Conservation (phyloP, 306 rosid genomes). For the Sesbania bispinosa region DNA sequence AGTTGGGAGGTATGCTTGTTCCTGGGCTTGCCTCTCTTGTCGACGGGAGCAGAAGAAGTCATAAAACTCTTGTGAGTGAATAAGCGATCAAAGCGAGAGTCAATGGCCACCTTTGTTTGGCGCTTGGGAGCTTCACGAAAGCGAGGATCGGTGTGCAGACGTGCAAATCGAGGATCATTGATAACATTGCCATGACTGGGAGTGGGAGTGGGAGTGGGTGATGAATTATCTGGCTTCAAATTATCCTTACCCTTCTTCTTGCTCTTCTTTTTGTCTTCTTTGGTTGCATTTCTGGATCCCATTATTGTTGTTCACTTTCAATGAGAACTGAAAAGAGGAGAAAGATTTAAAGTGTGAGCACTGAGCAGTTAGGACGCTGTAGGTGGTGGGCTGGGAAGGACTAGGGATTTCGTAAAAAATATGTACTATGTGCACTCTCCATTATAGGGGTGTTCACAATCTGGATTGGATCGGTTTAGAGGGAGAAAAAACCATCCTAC, state of each 20-base stretch:
- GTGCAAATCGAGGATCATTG: conserved; percentile 59
- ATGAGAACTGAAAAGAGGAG: no score
- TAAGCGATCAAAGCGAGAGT: conserved; percentile 65
- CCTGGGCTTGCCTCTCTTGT: conserved; percentile 74
- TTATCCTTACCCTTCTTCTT: conserved; percentile 21
- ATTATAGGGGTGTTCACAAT: no score
- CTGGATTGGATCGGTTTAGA: no score
- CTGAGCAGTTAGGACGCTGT: no score
- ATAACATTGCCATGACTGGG: conserved; percentile 26
- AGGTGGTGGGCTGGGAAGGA: no score
- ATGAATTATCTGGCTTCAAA: conserved; percentile 9
- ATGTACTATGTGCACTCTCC: no score
- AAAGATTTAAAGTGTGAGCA: no score
- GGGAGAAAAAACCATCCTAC: no score
- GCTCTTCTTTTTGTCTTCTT: background rate
- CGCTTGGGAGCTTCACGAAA: conserved; percentile 68
- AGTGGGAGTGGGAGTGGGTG: no score
- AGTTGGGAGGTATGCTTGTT: conserved; percentile 12
- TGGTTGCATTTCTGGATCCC: conserved; percentile 24
- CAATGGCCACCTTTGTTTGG: conserved; percentile 62
- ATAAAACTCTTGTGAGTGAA: conserved; percentile 56
- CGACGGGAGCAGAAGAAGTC: conserved; percentile 63
- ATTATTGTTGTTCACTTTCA: no score
- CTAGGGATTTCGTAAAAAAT: no score
- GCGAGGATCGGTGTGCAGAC: conserved; percentile 74